phyloP scores from a whole-genome alignment of 2,329 filamentous ascomycete species.

The Coleophoma cylindrospora region DNA sequence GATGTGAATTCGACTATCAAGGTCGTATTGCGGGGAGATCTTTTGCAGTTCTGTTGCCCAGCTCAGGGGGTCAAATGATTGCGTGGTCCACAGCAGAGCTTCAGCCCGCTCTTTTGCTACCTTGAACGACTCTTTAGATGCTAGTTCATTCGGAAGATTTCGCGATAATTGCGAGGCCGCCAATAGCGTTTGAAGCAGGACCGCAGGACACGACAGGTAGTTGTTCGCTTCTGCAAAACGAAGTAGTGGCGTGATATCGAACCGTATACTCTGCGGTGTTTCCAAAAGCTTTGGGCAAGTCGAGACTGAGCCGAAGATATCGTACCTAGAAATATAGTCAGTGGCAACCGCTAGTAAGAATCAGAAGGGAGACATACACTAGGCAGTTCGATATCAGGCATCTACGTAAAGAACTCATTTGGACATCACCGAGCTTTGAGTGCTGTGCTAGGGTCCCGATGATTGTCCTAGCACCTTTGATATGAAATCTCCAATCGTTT shows the following conservation, averaged over 20 bases:
- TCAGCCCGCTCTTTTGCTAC: neutral
- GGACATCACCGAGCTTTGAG: too few relatives aligned
- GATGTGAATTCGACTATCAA: neutral
- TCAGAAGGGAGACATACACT: neutral
- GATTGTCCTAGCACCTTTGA: neutral
- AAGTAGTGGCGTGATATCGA: too few relatives aligned
- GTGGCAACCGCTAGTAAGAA: too few relatives aligned
- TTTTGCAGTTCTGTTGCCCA: neutral
- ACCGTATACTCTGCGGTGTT: too few relatives aligned
- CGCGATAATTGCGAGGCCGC: neutral
- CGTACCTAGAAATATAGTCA: too few relatives aligned
- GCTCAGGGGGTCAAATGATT: neutral
- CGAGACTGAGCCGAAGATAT: too few relatives aligned
- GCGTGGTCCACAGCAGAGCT: neutral
- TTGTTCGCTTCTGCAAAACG: neutral
- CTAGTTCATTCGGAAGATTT: neutral
- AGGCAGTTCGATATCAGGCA: neutral
- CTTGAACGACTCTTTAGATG: neutral
- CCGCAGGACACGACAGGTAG: neutral
- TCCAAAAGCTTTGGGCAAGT: too few relatives aligned
- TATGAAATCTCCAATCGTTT: neutral
- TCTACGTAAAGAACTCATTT: constrained; percentile 15
- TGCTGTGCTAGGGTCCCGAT: neutral
- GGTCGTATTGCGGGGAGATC: neutral
- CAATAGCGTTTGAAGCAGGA: neutral